Evolutionary conservation across 768 basidiomycete genomes (phyloP).

Genomic region (Podaxis sp.): DNA sequence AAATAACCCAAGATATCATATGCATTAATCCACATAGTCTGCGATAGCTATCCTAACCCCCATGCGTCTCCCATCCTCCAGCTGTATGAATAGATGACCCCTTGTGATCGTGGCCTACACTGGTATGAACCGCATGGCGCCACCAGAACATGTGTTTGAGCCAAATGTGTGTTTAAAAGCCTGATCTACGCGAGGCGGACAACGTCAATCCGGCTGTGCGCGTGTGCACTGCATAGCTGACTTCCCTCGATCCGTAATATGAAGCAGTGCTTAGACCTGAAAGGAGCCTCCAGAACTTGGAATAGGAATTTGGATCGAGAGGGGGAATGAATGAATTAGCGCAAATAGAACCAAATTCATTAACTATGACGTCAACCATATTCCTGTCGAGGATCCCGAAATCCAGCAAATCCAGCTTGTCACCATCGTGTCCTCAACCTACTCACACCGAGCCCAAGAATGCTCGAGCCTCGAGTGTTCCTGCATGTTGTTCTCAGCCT

Average conservation of each 20-base stretch:
- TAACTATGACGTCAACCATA: neutral
- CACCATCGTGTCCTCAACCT: too few relatives aligned
- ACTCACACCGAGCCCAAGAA: too few relatives aligned
- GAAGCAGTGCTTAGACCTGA: neutral
- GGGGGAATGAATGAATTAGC: neutral
- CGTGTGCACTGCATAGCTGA: neutral
- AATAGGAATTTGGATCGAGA: neutral
- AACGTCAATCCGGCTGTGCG: neutral
- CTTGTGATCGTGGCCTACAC: neutral
- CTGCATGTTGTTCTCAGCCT: too few relatives aligned
- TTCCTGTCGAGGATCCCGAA: neutral
- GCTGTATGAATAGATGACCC: neutral
- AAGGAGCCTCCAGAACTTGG: neutral
- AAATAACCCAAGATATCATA: neutral
- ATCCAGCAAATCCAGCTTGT: too few relatives aligned
- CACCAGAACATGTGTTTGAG: neutral
- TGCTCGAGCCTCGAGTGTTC: too few relatives aligned
- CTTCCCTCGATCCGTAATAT: neutral
- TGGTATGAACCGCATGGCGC: neutral
- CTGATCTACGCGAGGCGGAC: neutral
- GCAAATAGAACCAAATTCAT: neutral
- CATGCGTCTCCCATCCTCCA: neutral
- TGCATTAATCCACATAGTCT: neutral
- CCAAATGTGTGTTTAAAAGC: neutral
- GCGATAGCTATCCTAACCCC: neutral